Conservation (phyloP, 2,329 filamentous ascomycete genomes). For the Alternaria infectoria region DNA sequence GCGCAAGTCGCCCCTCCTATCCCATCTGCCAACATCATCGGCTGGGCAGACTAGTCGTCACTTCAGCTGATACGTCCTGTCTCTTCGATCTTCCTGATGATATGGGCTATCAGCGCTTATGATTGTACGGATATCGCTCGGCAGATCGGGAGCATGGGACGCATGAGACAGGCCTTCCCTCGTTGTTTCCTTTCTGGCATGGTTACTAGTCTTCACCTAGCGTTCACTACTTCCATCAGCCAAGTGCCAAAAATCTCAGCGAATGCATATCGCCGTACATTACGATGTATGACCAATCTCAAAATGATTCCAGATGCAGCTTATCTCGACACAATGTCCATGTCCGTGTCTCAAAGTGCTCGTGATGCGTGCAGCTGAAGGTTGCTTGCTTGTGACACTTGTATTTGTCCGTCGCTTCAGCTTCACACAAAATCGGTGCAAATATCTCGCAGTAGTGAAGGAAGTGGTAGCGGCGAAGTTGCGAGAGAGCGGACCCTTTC, state of each 20-base stretch:
- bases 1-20: conserved; percentile 57
- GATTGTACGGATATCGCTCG: not conserved
- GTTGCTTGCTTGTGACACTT: not conserved
- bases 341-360: not conserved
- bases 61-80: conserved; percentile 6
- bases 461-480: not conserved
- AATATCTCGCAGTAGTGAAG: not conserved
- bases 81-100: not conserved
- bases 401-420: not conserved
- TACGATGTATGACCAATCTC: conserved; percentile 3
- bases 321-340: not conserved
- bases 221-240: conserved; percentile 3
- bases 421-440: not conserved
- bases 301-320: not conserved
- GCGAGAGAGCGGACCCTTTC: not conserved
- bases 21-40: conserved; percentile 25
- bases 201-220: not conserved
- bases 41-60: conserved; percentile 37
- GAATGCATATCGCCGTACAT: conserved; percentile 2
- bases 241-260: not conserved
- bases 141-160: not conserved
- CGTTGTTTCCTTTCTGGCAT: not conserved
- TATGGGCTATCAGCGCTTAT: conserved; percentile 3
- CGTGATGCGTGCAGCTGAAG: not conserved
- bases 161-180: not conserved